Percentiles rank a stretch among this genome's conserved stretches.
phyloP scores from a whole-genome alignment of 73 alveolate species.

The Effrenium voratum region DNA sequence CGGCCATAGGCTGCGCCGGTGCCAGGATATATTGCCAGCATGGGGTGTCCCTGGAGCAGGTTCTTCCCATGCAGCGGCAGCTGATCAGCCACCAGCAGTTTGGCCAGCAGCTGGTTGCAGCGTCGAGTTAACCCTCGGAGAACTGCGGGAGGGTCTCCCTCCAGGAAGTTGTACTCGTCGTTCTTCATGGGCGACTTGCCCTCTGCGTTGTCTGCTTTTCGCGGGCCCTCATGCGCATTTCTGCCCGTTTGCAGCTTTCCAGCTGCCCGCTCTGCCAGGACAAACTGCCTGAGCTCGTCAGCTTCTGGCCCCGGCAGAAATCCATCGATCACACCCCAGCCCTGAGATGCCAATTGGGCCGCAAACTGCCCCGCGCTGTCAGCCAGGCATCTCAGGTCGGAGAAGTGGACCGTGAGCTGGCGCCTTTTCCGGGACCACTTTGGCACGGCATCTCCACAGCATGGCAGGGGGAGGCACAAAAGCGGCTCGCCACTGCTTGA shows the following conservation, averaged over 20 bases:
- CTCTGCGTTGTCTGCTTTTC: background rate
- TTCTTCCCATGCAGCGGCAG: slow-evolving; percentile 23
- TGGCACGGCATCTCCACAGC: background rate
- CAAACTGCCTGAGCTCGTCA: slow-evolving; percentile 61
- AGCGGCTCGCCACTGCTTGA: background rate
- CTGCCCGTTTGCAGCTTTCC: slow-evolving; percentile 42
- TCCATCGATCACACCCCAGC: slow-evolving; percentile 77
- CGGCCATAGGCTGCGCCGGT: slow-evolving; percentile 72
- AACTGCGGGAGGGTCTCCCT: background rate
- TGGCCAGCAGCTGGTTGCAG: slow-evolving; percentile 67
- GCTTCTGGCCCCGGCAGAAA: slow-evolving; percentile 82
- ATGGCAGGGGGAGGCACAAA: slow-evolving; percentile 22
- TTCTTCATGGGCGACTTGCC: slow-evolving; percentile 56
- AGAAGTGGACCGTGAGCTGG: background rate
- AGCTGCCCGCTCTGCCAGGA: slow-evolving; percentile 10
- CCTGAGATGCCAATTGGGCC: slow-evolving; percentile 9
- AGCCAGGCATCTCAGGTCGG: background rate
- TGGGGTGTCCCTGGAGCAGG: slow-evolving; percentile 67
- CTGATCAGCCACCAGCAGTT: slow-evolving; percentile 32
- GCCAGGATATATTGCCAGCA: slow-evolving; percentile 85
- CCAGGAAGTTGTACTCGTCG: slow-evolving; percentile 71
- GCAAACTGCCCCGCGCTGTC: background rate
- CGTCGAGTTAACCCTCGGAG: slow-evolving; percentile 22
- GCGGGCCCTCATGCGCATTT: slow-evolving; percentile 58
- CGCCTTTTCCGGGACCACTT: slow-evolving; percentile 54